These are phyloP conservation scores for Fusarium sambucinum DNA, from an alignment of 2,329 filamentous ascomycete genomes.

Conservation along the genomic window DNA sequence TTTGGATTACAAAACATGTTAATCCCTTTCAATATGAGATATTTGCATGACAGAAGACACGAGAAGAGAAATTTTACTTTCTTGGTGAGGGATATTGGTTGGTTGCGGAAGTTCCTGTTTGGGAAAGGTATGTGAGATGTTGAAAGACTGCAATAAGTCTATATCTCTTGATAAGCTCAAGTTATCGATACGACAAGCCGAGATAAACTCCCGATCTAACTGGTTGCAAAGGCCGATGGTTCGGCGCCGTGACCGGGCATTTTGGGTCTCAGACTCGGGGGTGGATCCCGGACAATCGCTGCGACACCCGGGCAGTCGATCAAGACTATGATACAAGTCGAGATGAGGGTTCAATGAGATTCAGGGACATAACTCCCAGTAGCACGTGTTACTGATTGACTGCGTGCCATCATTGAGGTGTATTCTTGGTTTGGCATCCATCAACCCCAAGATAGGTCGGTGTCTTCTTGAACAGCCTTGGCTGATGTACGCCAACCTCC, in stretches of 20 bases:
- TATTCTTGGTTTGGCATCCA: neutral
- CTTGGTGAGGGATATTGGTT: neutral
- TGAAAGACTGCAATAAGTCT: neutral
- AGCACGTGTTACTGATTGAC: neutral
- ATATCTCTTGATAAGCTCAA: neutral
- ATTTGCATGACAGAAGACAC: neutral
- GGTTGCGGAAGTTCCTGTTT: conserved; percentile 17
- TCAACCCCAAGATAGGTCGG: neutral
- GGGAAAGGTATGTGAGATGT: neutral
- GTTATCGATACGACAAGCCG: neutral
- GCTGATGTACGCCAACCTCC: neutral
- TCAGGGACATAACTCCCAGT: accelerated
- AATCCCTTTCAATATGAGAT: neutral
- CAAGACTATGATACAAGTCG: neutral
- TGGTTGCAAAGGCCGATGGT: neutral
- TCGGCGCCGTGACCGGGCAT: conserved; percentile 8
- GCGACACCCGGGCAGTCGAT: too few relatives aligned
- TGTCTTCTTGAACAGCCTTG: neutral
- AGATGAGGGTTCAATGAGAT: neutral
- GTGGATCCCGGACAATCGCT: conserved; percentile 7
- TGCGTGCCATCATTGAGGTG: neutral
- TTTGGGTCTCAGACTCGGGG: neutral
- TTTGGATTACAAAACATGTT: neutral
- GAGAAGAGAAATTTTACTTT: neutral
- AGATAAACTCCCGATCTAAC: neutral